Evolutionary conservation across 176 grass and related monocot genomes (phyloP).

Genomic region (Chrysopogon serrulatus): DNA sequence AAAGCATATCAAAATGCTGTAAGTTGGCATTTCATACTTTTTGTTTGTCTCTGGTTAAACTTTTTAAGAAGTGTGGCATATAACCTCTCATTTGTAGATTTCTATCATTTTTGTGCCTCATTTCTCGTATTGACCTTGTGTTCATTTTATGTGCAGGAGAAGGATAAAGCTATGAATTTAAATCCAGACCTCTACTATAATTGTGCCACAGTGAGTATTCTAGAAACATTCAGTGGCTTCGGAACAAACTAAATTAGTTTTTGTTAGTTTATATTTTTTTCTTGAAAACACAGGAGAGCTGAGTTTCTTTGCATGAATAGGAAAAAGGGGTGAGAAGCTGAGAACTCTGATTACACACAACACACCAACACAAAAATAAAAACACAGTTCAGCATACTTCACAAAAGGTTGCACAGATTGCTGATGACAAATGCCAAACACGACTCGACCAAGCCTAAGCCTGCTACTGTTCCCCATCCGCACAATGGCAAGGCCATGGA

Average conservation of each 20-base stretch:
- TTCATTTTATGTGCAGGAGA: constrained; percentile 66
- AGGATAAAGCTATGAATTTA: constrained; percentile 70
- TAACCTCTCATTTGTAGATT: not conserved
- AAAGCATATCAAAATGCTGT: constrained; percentile 99
- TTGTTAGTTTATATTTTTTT: not conserved
- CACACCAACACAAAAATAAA: not conserved
- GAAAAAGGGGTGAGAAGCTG: not conserved
- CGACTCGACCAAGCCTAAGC: too few species aligned
- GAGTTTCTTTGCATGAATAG: not conserved
- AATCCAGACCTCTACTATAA: constrained; percentile 95
- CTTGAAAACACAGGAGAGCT: not conserved
- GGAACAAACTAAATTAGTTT: not conserved
- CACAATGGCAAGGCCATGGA: too few species aligned
- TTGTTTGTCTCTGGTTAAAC: not conserved
- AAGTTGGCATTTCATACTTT: constrained; percentile 40
- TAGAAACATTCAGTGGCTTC: not conserved
- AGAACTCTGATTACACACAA: not conserved
- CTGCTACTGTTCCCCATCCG: too few species aligned
- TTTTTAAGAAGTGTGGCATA: not conserved
- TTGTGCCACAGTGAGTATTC: constrained; percentile 72
- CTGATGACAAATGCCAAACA: too few species aligned
- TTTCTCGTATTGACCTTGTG: constrained; percentile 1
- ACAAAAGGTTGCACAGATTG: too few species aligned
- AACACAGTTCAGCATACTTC: not conserved
- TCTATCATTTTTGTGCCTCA: constrained; percentile 5